Base-by-base conservation (phyloP, 1,139 yeast genomes). In the Geotrichum candidum region DNA sequence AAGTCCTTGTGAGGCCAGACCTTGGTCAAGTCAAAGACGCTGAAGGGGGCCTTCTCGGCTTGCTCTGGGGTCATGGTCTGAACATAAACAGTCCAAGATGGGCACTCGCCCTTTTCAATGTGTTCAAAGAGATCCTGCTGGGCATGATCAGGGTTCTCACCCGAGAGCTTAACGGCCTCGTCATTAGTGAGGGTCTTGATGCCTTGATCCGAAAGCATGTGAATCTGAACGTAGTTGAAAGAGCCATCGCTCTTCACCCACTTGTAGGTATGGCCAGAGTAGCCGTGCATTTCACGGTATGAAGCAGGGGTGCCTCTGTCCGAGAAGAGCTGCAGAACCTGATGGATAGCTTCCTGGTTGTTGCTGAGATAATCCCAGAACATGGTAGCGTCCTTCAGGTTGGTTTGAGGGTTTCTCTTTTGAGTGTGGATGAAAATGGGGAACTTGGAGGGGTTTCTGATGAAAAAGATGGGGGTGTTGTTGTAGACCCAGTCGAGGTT, bases 341-440 rank as follows among this genome's bases (percentile, higher is more conserved):
- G 90, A 70, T 86, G 90, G 62, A 82, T 71, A 6, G 83, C 76
- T 72, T 85, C 92, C 62, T 81, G 86, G 76, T 87, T 87, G 68
- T 81, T 78, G 51, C 84, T 78, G 67, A 82, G 74, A 73, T 84
- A 87, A 74, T 87, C 92, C 92, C 92, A 87, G 74, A 81, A 82
- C 79, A 78, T 79, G 69, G 82, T 78, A 22, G 87, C 83, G 74
- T 90, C 96, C 74, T 88, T 88, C 75, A 87, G 79, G 76, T 88
- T 88, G 58, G 95, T 88, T 77, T 88, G 84, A 56, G 96, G 96
- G 77, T 87, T 84, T 73, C 94, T 84, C 83, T 87, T 87, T 75
- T 87, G 87, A n/a, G 96, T 87, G 80, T 90, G 96, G 72, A 90
- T 89, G 74, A 90, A 89, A 76, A 86, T 86, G 59, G 96, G 96